Percentiles rank a stretch among this genome's conserved stretches.
Conservation (phyloP, 2,329 filamentous ascomycete genomes). For the Dryadomyces quercus-mongolicae region DNA sequence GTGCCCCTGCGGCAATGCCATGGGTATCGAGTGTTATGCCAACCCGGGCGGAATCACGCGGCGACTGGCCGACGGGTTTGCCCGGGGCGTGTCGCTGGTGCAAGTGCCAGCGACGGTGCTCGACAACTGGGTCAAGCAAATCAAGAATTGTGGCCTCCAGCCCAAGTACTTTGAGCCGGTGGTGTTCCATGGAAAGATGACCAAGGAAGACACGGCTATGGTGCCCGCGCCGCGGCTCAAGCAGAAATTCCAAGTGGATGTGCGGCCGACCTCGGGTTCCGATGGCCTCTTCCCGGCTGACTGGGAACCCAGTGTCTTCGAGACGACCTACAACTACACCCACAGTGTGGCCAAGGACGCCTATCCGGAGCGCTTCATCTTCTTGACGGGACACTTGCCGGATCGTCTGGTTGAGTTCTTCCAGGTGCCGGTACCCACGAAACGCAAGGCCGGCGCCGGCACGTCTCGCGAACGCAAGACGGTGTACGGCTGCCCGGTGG, state of each 20-base stretch:
- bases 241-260: conserved; percentile 11
- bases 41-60: conserved; percentile 13
- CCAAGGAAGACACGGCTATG: conserved; percentile 10
- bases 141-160: conserved; percentile 9
- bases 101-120: conserved; percentile 12
- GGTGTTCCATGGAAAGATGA: conserved; percentile 10
- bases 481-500: conserved; percentile 13
- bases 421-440: conserved; percentile 10
- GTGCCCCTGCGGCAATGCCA: conserved; percentile 12
- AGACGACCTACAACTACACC: conserved; percentile 5
- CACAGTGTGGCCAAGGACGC: conserved; percentile 11
- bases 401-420: conserved; percentile 11
- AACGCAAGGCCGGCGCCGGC: conserved; percentile 3
- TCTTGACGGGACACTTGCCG: conserved; percentile 12
- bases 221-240: conserved; percentile 11
- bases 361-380: conserved; percentile 14
- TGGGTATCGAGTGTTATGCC: conserved; percentile 15
- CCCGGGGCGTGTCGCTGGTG: conserved; percentile 12
- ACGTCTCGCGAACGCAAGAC: conserved; percentile 7
- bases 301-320: conserved; percentile 7
- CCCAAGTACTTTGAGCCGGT: conserved; percentile 12
- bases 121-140: conserved; percentile 13
- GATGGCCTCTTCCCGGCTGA: conserved; percentile 8
- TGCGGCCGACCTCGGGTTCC: conserved; percentile 1
- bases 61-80: conserved; percentile 10